Conservation (phyloP, 2,329 filamentous ascomycete genomes). For the Nemania diffusa region DNA sequence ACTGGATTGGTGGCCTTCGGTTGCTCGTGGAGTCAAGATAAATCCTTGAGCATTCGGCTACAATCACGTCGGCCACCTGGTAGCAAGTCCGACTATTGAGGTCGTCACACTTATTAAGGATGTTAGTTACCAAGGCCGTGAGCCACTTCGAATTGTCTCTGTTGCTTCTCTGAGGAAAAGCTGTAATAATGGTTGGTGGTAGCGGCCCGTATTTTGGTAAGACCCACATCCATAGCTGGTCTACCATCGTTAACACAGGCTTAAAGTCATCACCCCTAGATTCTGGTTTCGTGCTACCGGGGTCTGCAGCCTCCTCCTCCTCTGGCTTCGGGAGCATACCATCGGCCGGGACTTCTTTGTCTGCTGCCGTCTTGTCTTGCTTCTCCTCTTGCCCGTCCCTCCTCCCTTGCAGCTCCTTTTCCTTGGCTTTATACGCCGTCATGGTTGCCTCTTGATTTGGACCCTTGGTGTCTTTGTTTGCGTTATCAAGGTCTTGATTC, state of each 20-base stretch:
- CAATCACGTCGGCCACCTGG: background rate
- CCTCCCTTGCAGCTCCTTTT: background rate
- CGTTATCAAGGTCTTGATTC: too few relatives aligned
- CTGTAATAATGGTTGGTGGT: constrained; percentile 14
- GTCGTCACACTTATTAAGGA: background rate
- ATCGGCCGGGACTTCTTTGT: too few relatives aligned
- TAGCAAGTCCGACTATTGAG: background rate
- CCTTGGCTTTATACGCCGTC: background rate
- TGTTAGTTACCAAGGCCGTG: background rate
- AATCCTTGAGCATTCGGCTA: constrained; percentile 4
- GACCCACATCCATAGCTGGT: constrained; percentile 14
- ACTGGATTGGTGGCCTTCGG: background rate
- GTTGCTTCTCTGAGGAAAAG: constrained; percentile 12
- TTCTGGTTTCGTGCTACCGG: too few relatives aligned
- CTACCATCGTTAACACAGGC: constrained; percentile 7
- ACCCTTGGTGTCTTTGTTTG: background rate
- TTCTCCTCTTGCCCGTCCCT: background rate
- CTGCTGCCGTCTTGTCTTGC: background rate
- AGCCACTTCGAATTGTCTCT: background rate
- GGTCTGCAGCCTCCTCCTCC: too few relatives aligned
- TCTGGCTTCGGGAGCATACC: too few relatives aligned
- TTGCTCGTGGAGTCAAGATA: background rate
- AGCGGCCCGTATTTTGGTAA: background rate
- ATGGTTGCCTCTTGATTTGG: background rate
- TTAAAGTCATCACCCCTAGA: too few relatives aligned